Evolutionary conservation across 176 grass and related monocot species (phyloP), one percentile per base, ranked within the genome.

Genomic region (Echinochloa phyllopogon): DNA sequence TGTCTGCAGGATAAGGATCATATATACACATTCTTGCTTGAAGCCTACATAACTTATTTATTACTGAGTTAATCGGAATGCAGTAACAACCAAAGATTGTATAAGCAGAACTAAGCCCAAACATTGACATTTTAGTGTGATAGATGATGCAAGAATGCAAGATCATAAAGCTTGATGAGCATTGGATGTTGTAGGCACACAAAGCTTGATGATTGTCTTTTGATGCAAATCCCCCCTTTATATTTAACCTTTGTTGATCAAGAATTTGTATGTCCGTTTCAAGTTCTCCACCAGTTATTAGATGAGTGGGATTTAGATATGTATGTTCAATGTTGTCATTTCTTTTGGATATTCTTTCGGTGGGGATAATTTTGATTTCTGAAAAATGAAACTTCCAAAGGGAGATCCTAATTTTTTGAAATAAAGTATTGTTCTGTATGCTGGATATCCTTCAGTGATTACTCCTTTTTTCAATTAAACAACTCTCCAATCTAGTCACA

Each of bases 341-440:
- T 58, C 41, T 67, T 84, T 11, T 74, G 15, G 18, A 66, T 40
- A 84, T 78, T 88, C 37, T 39, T 79, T 47, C 57, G 25, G n/a
- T 57, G 48, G 24, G 50, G 53, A 47, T 9, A 33, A 29, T 51
- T 68, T 45, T 58, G 29, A 75, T 74, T 84, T 36, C 60, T 74
- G 42, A 68, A 80, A 89, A 65, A 17, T 52, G 78, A 72, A 71
- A 25, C 25, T 44, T 83, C 53, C 56, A 44, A 56, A 65, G 38
- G 25, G 24, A 23, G 27, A 72, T 18, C 20, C 12, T 18, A 55
- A 45, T 55, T 48, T 65, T n/a, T 39, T 47, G 15, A 61, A 36
- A 47, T 69, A 21, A 48, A 59, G 3, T 77, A 69, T 18, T 58
- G 18, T 33, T 12, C 13, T 75, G 17, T 56, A 40, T 38, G 4